These are phyloP conservation scores for Rhizopus arrhizus DNA, from an alignment of 371 early-diverging fungal genomes.

Conservation along the genomic window DNA sequence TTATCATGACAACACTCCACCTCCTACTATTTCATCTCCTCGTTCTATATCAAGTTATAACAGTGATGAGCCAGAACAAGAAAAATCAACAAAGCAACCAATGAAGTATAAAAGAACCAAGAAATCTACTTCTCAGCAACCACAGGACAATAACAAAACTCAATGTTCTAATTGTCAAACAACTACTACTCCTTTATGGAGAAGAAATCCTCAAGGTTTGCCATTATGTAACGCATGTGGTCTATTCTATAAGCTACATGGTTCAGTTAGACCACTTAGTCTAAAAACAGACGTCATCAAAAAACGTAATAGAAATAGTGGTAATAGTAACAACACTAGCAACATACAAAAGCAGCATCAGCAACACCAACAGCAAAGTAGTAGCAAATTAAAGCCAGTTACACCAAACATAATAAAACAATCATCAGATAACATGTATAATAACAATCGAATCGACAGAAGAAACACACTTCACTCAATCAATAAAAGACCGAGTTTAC, in stretches of 20 bases:
- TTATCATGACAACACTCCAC: conserved; percentile 7
- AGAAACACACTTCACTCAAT: conserved; percentile 19
- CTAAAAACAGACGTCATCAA: conserved; percentile 85
- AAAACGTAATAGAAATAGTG: conserved; percentile 70
- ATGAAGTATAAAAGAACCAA: not conserved
- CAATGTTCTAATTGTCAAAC: conserved; percentile 91
- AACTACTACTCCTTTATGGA: conserved; percentile 94
- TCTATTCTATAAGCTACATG: conserved; percentile 82
- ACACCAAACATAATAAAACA: not conserved
- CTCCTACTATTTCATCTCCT: conserved; percentile 11
- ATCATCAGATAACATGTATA: not conserved
- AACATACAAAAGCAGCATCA: not conserved
- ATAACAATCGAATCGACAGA: not conserved
- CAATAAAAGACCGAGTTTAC: conserved; percentile 6
- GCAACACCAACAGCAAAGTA: conserved; percentile 1
- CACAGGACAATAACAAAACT: conserved; percentile 14
- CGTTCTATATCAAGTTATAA: conserved; percentile 26
- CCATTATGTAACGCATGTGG: conserved; percentile 72
- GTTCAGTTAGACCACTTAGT: conserved; percentile 77
- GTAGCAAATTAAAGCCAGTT: not conserved
- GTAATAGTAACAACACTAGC: not conserved
- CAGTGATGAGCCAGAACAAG: conserved; percentile 15
- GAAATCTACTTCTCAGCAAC: not conserved
- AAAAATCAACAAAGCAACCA: not conserved
- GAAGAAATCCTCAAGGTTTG: conserved; percentile 77